phyloP scores from a whole-genome alignment of 768 basidiomycete genomes.

The Termitomyces sp. region DNA sequence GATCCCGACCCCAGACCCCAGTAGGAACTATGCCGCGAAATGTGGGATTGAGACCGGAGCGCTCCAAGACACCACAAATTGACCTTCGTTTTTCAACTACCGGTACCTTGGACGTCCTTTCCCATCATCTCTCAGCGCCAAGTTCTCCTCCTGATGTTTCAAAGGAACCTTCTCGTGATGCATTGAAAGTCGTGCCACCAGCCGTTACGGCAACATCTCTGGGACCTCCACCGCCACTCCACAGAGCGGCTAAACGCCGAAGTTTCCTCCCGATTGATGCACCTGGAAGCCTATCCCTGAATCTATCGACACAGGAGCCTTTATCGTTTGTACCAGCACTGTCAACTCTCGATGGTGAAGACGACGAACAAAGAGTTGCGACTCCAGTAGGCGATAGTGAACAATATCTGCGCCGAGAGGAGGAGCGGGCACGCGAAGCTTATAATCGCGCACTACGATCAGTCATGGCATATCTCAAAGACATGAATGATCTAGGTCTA shows the following conservation, averaged over 20 bases:
- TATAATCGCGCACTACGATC: slow-evolving; percentile 80
- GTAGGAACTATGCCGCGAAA: slow-evolving; percentile 20
- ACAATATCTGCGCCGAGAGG: slow-evolving; percentile 54
- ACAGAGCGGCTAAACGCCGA: slow-evolving; percentile 63
- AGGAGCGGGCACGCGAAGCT: slow-evolving; percentile 64
- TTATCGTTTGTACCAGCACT: slow-evolving; percentile 53
- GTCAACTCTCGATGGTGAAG: slow-evolving; percentile 34
- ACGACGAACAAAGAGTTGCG: slow-evolving; percentile 28
- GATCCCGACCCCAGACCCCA: slow-evolving; percentile 25
- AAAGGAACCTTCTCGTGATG: slow-evolving; percentile 20
- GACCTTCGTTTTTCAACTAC: slow-evolving; percentile 70
- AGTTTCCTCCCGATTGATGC: slow-evolving; percentile 87
- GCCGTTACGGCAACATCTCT: slow-evolving; percentile 23
- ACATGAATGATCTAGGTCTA: slow-evolving; percentile 87
- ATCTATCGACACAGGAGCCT: slow-evolving; percentile 58
- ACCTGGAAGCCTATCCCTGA: slow-evolving; percentile 38
- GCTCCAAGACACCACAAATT: slow-evolving; percentile 49
- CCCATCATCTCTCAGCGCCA: slow-evolving; percentile 25
- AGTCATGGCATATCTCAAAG: slow-evolving; percentile 93
- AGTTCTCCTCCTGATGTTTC: slow-evolving; percentile 18
- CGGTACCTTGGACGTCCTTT: slow-evolving; percentile 49
- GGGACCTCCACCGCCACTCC: slow-evolving; percentile 34
- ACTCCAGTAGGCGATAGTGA: slow-evolving; percentile 45
- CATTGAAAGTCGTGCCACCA: slow-evolving; percentile 19
- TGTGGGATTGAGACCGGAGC: slow-evolving; percentile 22